Evolutionary conservation across 768 basidiomycete genomes (phyloP), one percentile per base, ranked within the genome.

Genomic region (Mycena floridula): DNA sequence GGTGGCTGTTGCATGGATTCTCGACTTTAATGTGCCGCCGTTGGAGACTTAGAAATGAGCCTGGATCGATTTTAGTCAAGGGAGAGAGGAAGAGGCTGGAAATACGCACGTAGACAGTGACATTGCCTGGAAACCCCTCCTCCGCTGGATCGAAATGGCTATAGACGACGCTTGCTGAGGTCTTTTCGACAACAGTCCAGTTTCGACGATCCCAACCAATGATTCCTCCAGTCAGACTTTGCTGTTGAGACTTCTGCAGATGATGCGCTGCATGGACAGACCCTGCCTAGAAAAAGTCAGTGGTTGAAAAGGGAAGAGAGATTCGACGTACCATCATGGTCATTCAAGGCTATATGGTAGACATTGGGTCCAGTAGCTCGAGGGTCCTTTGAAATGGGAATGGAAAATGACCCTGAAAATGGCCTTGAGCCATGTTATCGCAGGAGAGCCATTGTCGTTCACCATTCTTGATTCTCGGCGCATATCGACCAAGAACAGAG

Each of bases 141-240:
- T 73, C 69, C 5, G 69, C 77, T 7, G 62, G 49, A 53, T 81
- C 80, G 21, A 77, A 22, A 46, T 76, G 74, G 45, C 65, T 66
- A 56, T 70, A 81, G 0, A 74, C 77, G 2, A 81, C 74, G 41
- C 73, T 74, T 2, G 66, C 72, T 13, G 61, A 49, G 4, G 66
- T 64, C 48, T 61, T 65, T 11, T 62, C 57, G 0, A 70, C 67
- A 5, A 79, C 47, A 3, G 69, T 76, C 78, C 79, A 81, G 58
- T 73, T 74, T 5, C 73, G 69, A 13, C 70, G 67, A 52, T 81
- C 81, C 69, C 73, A 82, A 16, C 79, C 79, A 42, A 66, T 59
- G n/a, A 68, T 67, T 2, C 79, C 77, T 0, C 79, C 79, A 54
- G 81, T 79, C 1, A 81, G 61, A 2, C 76, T 77, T 25, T 75